phyloP scores from a whole-genome alignment of 805 yeast species.

The Clavispora vitiphila region DNA sequence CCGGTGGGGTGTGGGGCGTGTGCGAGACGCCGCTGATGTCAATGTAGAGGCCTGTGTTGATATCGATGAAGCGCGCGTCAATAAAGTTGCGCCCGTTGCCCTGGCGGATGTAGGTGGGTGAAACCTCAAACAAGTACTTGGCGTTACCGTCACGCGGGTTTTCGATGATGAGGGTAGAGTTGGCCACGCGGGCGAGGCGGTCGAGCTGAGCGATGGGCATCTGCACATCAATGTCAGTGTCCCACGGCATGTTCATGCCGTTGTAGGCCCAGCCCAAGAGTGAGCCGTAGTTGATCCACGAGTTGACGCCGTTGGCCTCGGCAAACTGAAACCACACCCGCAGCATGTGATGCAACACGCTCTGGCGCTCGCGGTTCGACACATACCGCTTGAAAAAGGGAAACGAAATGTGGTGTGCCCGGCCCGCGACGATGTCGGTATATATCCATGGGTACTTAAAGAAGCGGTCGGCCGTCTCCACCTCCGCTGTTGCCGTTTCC shows the following conservation, averaged over 20 bases:
- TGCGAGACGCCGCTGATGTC: conserved; percentile 14
- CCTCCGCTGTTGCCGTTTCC: conserved; percentile 19
- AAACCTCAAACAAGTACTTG: conserved; percentile 16
- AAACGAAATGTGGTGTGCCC: conserved; percentile 25
- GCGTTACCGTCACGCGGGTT: conserved; percentile 17
- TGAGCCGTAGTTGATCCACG: conserved; percentile 28
- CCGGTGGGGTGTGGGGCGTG: conserved; percentile 7
- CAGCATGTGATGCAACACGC: conserved; percentile 33
- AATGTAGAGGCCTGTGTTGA: conserved; percentile 36
- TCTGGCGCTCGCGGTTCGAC: conserved; percentile 31
- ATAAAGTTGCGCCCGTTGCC: conserved; percentile 18
- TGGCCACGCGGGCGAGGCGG: conserved; percentile 9
- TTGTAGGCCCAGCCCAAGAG: conserved; percentile 17
- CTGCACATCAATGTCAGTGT: conserved; percentile 17
- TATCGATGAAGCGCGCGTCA: conserved; percentile 19
- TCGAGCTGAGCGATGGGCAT: conserved; percentile 15
- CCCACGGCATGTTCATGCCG: conserved; percentile 18
- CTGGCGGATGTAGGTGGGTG: conserved; percentile 18
- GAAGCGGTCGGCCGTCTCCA: conserved; percentile 23
- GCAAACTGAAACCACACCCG: conserved; percentile 35
- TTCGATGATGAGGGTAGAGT: conserved; percentile 12
- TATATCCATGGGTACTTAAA: conserved; percentile 39
- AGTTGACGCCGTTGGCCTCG: conserved; percentile 23
- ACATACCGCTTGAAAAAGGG: conserved; percentile 35
- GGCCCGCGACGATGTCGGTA: conserved; percentile 31